These are phyloP conservation scores for Actinidia chinensis DNA, from an alignment of 179 eudicot species.

Conservation along the genomic window DNA sequence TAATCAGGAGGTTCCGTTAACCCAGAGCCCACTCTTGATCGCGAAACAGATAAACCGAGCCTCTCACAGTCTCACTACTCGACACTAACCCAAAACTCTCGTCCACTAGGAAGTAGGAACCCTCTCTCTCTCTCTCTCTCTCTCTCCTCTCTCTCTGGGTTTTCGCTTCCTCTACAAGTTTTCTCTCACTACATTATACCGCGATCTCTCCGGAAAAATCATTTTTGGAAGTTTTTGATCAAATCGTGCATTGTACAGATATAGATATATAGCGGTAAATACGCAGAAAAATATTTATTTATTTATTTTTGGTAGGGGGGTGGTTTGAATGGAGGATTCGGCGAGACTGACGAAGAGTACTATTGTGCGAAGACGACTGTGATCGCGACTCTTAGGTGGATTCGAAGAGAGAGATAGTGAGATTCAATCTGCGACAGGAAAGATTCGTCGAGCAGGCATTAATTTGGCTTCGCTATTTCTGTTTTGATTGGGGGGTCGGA, in stretches of 20 bases:
- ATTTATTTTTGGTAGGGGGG: no score
- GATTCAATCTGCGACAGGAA: not conserved
- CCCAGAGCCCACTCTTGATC: not conserved
- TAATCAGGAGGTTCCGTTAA: no score
- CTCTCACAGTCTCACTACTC: not conserved
- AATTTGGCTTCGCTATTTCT: not conserved
- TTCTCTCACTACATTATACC: constrained; percentile 7
- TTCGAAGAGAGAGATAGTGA: constrained; percentile 28
- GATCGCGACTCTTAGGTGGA: constrained; percentile 24
- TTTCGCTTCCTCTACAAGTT: not conserved
- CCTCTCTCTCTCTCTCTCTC: no score
- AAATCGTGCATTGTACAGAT: no score
- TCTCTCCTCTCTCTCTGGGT: not conserved
- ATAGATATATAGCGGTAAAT: not conserved
- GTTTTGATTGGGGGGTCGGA: not conserved
- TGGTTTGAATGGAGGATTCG: constrained; percentile 28
- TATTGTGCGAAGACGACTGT: no score
- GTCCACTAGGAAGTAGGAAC: no score
- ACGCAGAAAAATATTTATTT: not conserved
- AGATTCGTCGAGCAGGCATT: constrained; percentile 32
- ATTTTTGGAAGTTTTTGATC: not conserved
- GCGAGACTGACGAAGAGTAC: constrained; percentile 31
- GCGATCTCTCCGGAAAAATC: not conserved
- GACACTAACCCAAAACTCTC: not conserved
- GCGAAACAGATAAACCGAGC: not conserved